phyloP scores from a whole-genome alignment of 441 rosid species.

The Francoa sonchifolia region DNA sequence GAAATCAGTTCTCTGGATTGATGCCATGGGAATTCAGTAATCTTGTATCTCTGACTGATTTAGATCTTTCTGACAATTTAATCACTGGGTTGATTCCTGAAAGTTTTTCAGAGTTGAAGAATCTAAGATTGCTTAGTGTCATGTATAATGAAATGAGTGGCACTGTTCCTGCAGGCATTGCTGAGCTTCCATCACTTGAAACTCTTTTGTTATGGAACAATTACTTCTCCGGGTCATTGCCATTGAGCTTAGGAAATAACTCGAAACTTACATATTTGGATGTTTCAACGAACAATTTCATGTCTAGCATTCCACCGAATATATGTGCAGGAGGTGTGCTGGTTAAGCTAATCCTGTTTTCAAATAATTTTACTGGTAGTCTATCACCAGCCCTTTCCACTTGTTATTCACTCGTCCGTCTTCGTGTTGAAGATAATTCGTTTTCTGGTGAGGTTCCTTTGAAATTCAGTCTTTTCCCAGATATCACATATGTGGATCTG shows the following conservation, averaged over 20 bases:
- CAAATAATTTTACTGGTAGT: constrained; percentile 53
- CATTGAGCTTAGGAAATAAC: constrained; percentile 54
- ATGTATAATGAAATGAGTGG: constrained; percentile 88
- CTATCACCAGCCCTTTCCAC: constrained; percentile 53
- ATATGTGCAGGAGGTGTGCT: constrained; percentile 65
- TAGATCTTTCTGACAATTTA: constrained; percentile 80
- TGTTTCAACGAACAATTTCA: constrained; percentile 69
- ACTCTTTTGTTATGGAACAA: constrained; percentile 84
- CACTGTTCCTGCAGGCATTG: constrained; percentile 54
- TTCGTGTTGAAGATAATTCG: constrained; percentile 73
- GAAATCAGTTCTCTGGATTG: constrained; percentile 50
- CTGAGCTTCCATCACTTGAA: constrained; percentile 68
- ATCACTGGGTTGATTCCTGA: constrained; percentile 71
- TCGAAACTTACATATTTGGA: constrained; percentile 77
- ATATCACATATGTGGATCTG: constrained; percentile 60
- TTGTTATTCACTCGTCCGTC: constrained; percentile 72
- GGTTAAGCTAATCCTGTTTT: constrained; percentile 65
- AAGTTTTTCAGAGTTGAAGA: constrained; percentile 59
- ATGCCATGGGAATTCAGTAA: constrained; percentile 60
- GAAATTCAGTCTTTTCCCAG: constrained; percentile 44
- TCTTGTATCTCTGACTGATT: constrained; percentile 39
- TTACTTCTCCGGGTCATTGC: constrained; percentile 70
- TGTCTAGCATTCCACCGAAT: constrained; percentile 57
- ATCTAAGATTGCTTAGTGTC: constrained; percentile 57
- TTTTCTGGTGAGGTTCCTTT: constrained; percentile 73